A percentile compares a stretch with the other conserved stretches of the same genome.
phyloP scores from a whole-genome alignment of 2,329 filamentous ascomycete genomes.

The Fusarium humuli region DNA sequence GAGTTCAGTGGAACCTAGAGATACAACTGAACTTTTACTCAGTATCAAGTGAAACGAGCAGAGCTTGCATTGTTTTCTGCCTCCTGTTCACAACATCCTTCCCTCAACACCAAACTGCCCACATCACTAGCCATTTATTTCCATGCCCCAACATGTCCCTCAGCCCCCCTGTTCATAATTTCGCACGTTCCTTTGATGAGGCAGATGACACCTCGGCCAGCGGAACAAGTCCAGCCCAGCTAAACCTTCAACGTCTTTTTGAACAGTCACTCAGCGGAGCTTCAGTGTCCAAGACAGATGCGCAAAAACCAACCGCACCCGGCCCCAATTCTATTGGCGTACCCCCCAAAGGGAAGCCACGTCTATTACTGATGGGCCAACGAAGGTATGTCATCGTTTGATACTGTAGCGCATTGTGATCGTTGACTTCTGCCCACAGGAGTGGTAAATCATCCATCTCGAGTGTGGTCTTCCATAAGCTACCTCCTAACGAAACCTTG shows the following conservation, averaged over 20 bases:
- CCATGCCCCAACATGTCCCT: conserved; percentile 48
- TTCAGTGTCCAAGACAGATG: conserved; percentile 63
- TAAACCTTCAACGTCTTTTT: conserved; percentile 72
- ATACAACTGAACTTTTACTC: conserved; percentile 4
- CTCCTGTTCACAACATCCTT: not conserved
- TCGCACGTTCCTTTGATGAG: conserved; percentile 42
- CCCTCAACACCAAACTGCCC: conserved; percentile 21
- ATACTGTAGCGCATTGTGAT: not conserved
- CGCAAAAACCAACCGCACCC: conserved; percentile 58
- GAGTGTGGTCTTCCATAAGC: conserved; percentile 98
- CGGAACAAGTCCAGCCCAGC: conserved; percentile 67
- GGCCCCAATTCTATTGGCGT: conserved; percentile 53
- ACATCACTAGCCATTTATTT: not conserved
- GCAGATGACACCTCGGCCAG: conserved; percentile 49
- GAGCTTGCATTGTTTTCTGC: not conserved
- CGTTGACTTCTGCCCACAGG: conserved; percentile 60
- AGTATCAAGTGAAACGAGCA: conserved; percentile 40
- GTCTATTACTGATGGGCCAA: conserved; percentile 93
- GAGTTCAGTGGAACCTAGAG: not conserved
- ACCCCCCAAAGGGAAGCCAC: conserved; percentile 76
- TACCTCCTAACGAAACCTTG: conserved; percentile 93
- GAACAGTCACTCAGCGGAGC: conserved; percentile 69
- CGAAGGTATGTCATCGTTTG: conserved; percentile 72
- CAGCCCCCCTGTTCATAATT: conserved; percentile 48
- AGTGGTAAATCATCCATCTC: conserved; percentile 99